A percentile compares a stretch with the other conserved stretches of the same genome.
Evolutionary conservation across 2,329 filamentous ascomycete genomes (phyloP).

Genomic region (Dothideomycetes sp.): DNA sequence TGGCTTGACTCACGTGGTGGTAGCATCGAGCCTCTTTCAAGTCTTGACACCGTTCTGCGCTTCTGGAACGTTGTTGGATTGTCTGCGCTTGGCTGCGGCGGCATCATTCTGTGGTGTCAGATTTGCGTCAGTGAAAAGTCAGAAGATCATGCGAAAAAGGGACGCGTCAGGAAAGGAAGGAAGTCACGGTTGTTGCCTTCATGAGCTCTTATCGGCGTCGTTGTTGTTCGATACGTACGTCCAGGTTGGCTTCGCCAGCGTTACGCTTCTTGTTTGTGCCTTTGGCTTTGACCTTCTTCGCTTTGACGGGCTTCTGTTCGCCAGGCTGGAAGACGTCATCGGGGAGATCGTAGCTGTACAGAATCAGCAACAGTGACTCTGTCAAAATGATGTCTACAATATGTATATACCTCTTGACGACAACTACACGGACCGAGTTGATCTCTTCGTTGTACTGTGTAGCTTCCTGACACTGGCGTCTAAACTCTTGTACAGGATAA

Average conservation of each 20-base stretch:
- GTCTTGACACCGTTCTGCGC: constrained; percentile 6
- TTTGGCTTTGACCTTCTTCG: constrained; percentile 29
- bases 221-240: constrained; percentile 33
- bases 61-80: constrained; percentile 8
- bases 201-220: not conserved
- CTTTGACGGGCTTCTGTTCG: constrained; percentile 46
- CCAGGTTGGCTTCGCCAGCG: constrained; percentile 35
- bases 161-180: too few relatives aligned
- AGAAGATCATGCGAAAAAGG: not conserved
- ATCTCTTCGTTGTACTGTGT: constrained; percentile 64
- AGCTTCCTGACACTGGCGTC: constrained; percentile 68
- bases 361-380: too few relatives aligned
- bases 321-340: constrained; percentile 79
- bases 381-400: too few relatives aligned
- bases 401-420: constrained; percentile 83
- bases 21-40: not conserved
- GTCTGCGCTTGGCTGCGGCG: constrained; percentile 11
- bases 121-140: constrained; percentile 2
- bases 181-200: too few relatives aligned
- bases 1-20: constrained; percentile 2
- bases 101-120: constrained; percentile 4
- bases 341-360: constrained; percentile 68
- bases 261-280: constrained; percentile 34
- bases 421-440: constrained; percentile 70
- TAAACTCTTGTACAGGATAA: constrained; percentile 77